Evolutionary conservation across 805 yeast species (phyloP).

Genomic region (Metschnikowia peoriensis): DNA sequence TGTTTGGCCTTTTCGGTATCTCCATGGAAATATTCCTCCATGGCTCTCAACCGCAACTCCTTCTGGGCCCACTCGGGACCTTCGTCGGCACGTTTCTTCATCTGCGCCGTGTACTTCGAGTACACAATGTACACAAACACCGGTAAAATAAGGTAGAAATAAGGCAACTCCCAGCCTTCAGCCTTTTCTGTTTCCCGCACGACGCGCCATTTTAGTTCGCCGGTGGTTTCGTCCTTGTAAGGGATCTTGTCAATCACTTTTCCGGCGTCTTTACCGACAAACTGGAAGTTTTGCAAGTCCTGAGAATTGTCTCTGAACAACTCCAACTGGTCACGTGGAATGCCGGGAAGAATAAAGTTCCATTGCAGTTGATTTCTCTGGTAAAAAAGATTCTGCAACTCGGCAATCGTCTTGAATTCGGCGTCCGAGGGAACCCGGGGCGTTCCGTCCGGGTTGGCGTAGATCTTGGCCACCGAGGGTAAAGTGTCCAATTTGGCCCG

Average conservation of each 20-base stretch:
- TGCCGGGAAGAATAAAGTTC: constrained; percentile 45
- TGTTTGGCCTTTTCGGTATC: constrained; percentile 50
- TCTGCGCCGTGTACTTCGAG: constrained; percentile 44
- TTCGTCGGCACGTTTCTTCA: constrained; percentile 38
- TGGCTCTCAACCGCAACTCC: constrained; percentile 73
- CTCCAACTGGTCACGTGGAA: constrained; percentile 53
- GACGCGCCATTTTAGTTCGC: constrained; percentile 75
- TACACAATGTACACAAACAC: constrained; percentile 57
- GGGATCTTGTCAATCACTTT: constrained; percentile 81
- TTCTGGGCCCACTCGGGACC: constrained; percentile 79
- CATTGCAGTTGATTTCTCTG: constrained; percentile 54
- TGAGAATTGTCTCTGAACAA: constrained; percentile 60
- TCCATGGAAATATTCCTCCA: constrained; percentile 60
- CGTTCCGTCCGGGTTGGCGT: constrained; percentile 74
- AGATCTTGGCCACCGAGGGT: constrained; percentile 64
- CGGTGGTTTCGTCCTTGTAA: constrained; percentile 73
- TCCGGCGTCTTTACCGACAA: constrained; percentile 48
- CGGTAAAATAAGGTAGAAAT: constrained; percentile 72
- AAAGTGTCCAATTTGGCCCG: constrained; percentile 59
- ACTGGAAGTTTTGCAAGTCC: constrained; percentile 56
- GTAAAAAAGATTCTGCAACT: constrained; percentile 58
- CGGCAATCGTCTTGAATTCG: constrained; percentile 72
- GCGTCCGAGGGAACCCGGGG: constrained; percentile 65
- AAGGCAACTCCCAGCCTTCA: constrained; percentile 83
- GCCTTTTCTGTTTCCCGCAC: constrained; percentile 68